These are phyloP conservation scores for Phytophthora lateralis DNA, from an alignment of 352 stramenopile species.

Conservation along the genomic window DNA sequence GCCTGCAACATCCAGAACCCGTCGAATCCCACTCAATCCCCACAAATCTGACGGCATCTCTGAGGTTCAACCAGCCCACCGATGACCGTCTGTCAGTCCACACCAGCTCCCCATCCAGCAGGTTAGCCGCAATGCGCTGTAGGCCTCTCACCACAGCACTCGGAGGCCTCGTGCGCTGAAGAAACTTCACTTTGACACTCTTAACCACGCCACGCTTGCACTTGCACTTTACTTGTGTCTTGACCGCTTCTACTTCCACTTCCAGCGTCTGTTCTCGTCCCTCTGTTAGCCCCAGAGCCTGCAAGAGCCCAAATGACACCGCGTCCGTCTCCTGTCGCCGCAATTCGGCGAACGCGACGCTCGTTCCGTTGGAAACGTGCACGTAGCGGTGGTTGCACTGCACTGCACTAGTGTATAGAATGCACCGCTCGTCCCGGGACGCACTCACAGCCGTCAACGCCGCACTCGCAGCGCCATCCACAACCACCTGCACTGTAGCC, in stretches of 20 bases:
- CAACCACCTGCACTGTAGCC: conserved; percentile 45
- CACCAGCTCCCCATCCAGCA: conserved; percentile 49
- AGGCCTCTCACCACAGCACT: conserved; percentile 45
- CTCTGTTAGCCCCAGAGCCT: conserved; percentile 33
- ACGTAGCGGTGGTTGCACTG: conserved; percentile 15
- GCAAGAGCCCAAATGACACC: conserved; percentile 37
- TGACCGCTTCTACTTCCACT: conserved; percentile 7
- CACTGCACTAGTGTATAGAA: conserved; percentile 31
- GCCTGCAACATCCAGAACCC: conserved; percentile 45
- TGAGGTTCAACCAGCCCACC: conserved; percentile 56
- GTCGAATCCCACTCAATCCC: conserved; percentile 28
- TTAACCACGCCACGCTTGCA: conserved; percentile 36
- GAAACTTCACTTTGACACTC: conserved; percentile 43
- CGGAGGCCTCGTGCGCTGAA: conserved; percentile 37
- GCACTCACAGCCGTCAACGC: conserved; percentile 3
- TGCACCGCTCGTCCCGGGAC: conserved; percentile 29
- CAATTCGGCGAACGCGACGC: conserved; percentile 33
- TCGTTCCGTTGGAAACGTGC: conserved; percentile 13
- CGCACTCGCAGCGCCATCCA: conserved; percentile 4
- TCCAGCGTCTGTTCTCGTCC: neutral
- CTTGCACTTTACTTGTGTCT: conserved; percentile 14
- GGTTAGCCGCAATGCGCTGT: conserved; percentile 35
- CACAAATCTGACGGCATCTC: conserved; percentile 39
- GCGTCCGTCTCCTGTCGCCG: conserved; percentile 17
- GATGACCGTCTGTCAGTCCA: conserved; percentile 42